phyloP scores from a whole-genome alignment of 495 filamentous ascomycete species.

The Thermochaetoides thermophila region DNA sequence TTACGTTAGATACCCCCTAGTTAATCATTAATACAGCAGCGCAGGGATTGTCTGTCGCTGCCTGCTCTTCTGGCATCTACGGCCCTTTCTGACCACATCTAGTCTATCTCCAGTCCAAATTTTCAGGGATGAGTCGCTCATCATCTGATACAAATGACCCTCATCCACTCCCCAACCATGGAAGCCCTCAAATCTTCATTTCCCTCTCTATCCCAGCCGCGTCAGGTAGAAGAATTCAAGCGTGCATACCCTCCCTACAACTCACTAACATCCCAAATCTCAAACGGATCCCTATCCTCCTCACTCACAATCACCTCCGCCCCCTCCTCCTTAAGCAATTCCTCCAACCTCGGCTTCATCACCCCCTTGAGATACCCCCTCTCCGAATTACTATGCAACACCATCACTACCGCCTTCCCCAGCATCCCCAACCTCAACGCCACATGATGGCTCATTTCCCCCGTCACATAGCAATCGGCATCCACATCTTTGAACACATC shows the following conservation, averaged over 20 bases:
- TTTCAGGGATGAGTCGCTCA: not conserved
- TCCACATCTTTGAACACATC: conserved; percentile 52
- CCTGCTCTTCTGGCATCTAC: no score
- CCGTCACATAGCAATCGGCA: conserved; percentile 73
- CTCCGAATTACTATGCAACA: not conserved
- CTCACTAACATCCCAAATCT: conserved; percentile 27
- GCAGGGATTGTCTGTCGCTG: no score
- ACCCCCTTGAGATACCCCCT: conserved; percentile 44
- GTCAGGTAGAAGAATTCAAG: no score
- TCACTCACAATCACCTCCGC: conserved; percentile 35
- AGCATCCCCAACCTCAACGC: conserved; percentile 51
- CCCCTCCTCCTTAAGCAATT: conserved; percentile 28
- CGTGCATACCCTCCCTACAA: no score
- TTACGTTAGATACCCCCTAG: no score
- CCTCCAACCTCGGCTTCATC: conserved; percentile 56
- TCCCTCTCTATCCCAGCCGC: not conserved
- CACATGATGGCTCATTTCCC: conserved; percentile 86
- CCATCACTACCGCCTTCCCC: conserved; percentile 21
- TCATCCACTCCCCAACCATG: no score
- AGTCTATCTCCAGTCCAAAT: no score
- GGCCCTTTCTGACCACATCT: no score
- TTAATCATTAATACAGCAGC: no score
- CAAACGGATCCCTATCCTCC: conserved; percentile 55
- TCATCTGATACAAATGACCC: not conserved
- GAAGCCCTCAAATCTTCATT: no score